Evolutionary conservation across 805 yeast species (phyloP).

Genomic region (Kuraishia capsulata): DNA sequence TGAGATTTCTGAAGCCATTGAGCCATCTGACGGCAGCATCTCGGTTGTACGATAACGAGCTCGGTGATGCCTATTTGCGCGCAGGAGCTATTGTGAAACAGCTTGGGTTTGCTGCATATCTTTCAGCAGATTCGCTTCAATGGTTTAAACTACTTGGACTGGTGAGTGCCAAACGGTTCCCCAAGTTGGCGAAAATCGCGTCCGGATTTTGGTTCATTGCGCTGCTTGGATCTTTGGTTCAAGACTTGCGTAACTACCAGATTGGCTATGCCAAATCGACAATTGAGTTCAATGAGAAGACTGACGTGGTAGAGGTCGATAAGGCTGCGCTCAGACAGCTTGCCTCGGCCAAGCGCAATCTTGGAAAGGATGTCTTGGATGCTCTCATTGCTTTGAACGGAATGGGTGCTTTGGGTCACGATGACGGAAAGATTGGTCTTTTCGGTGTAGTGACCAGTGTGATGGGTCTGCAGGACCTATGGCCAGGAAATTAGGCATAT

Average conservation of each 20-base stretch:
- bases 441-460: constrained; percentile 80
- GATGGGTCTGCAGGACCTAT: constrained; percentile 65
- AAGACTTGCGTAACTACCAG: constrained; percentile 47
- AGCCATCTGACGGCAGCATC: constrained; percentile 63
- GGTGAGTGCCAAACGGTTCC: constrained; percentile 26
- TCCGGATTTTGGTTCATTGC: constrained; percentile 74
- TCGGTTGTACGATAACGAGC: constrained; percentile 58
- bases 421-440: constrained; percentile 75
- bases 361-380: constrained; percentile 73
- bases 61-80: constrained; percentile 49
- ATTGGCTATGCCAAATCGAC: constrained; percentile 29
- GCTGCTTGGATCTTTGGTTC: constrained; percentile 50
- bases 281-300: constrained; percentile 19
- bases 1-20: constrained; percentile 79
- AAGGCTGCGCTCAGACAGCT: constrained; percentile 34
- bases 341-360: constrained; percentile 42
- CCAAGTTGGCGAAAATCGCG: constrained; percentile 45
- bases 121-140: constrained; percentile 53
- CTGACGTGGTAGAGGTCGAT: constrained; percentile 17
- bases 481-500: constrained; percentile 35
- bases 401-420: constrained; percentile 46
- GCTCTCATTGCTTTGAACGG: constrained; percentile 65
- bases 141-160: constrained; percentile 54
- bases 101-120: constrained; percentile 53
- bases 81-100: constrained; percentile 45